Evolutionary conservation across 2,329 filamentous ascomycete species (phyloP).

Genomic region (Apiospora phragmitis): DNA sequence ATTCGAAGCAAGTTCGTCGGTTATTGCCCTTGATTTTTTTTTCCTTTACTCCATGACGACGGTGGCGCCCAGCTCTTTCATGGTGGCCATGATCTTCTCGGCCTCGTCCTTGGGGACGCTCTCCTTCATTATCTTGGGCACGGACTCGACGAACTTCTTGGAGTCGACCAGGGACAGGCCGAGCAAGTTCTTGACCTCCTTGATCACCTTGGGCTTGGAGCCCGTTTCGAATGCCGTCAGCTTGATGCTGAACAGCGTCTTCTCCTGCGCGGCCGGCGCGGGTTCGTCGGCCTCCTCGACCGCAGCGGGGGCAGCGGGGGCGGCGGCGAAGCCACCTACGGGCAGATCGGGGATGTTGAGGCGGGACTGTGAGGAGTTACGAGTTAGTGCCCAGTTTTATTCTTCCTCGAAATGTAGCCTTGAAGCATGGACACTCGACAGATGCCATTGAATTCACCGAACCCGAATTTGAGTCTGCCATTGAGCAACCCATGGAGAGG

Average conservation of each 20-base stretch:
- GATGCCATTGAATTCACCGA: background rate
- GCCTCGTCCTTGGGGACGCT: constrained; percentile 98
- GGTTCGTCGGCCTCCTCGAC: constrained; percentile 84
- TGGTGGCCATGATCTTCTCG: constrained; percentile 93
- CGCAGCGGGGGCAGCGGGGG: constrained; percentile 61
- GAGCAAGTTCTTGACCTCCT: constrained; percentile 97
- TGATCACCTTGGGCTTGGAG: constrained; percentile 98
- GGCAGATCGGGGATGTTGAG: constrained; percentile 98
- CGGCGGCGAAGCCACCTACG: constrained; percentile 84
- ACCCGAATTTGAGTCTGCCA: background rate
- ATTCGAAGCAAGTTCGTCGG: background rate
- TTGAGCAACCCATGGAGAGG: background rate
- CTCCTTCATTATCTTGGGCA: constrained; percentile 98
- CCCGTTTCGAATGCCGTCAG: constrained; percentile 84
- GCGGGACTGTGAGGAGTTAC: constrained; percentile 62
- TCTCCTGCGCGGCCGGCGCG: constrained; percentile 88
- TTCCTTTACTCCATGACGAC: constrained; percentile 85
- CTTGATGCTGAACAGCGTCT: constrained; percentile 95
- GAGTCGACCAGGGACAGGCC: constrained; percentile 96
- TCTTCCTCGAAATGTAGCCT: background rate
- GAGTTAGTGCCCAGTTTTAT: background rate
- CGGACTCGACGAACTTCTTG: constrained; percentile 99
- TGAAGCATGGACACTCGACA: background rate
- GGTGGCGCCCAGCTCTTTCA: constrained; percentile 91
- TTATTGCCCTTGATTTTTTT: background rate